Base-by-base conservation (phyloP, 208 protist species). In the Lotmaria passim region DNA sequence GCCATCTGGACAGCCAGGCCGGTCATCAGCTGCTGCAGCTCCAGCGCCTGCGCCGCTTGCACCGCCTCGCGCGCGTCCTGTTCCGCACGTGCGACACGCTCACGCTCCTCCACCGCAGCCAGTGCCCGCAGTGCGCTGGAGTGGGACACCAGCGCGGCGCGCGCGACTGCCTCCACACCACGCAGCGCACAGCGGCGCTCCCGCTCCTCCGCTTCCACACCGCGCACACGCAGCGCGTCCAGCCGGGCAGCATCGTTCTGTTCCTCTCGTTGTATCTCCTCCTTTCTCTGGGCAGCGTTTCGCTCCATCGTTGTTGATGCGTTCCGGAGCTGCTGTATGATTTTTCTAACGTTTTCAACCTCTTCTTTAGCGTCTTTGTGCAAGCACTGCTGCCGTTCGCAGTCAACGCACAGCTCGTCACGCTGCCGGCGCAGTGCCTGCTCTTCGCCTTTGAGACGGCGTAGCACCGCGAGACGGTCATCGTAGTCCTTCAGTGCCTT, bases 11-110 rank as follows among this genome's bases (percentile, higher is more conserved):
- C 58, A 7, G 59, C 57, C 2, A 66, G 50, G 33, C 28, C 60
- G 7, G 52, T 53, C 21, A 62, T 19, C 31, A 61, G 33, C 44
- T 47, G 58, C 58, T 74, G 58, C 56, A 74, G 56, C 56, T 57
- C 39, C 43, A 30, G 58, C 10, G 39, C 47, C 47, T 62, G 30
- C 58, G 6, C 28, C 31, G 31, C n/a, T 15, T 30, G 51, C 36
- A 46, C 33, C 24, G 51, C 51, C 12, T 57, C 51, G 15, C 51
- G 51, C 12, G 51, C 51, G 5, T 7, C 51, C 24, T 19, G 30
- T 17, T 57, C 51, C 14, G 7, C 51, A 7, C 24, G 47, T 23
- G 19, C 47, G 24, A 19, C 24, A 23, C 47, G 17, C 23, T 24
- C 19, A n/a, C 33, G 52, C 52, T 43, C 52, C 52, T 58, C 52